Evolutionary conservation across 75 land plant species (phyloP).

Genomic region (Picea glauca): DNA sequence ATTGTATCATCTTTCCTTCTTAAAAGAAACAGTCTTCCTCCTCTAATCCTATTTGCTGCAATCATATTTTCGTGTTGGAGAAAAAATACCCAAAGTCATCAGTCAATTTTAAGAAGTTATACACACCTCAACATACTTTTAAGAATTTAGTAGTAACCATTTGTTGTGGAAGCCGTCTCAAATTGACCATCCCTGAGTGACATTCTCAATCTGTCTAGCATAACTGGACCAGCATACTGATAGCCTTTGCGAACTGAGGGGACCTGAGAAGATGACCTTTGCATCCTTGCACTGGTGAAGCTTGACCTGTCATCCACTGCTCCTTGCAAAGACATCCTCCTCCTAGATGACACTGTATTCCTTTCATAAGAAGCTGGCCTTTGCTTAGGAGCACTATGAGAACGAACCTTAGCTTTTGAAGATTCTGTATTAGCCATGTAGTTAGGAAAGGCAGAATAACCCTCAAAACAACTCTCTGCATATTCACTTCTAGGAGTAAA

Average conservation of each 20-base stretch:
- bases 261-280: slow-evolving; percentile 23
- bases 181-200: slow-evolving; percentile 23
- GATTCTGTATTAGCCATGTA: slow-evolving; percentile 70
- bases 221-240: background rate
- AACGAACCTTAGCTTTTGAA: slow-evolving; percentile 63
- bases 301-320: slow-evolving; percentile 35
- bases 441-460: slow-evolving; percentile 34
- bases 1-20: background rate
- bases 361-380: slow-evolving; percentile 39
- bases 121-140: background rate
- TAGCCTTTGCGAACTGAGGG: slow-evolving; percentile 13
- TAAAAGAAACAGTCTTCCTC: background rate
- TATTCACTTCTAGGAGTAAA: slow-evolving; percentile 59
- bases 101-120: background rate
- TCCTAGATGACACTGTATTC: slow-evolving; percentile 16
- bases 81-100: background rate
- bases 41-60: too few relatives aligned
- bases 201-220: slow-evolving; percentile 21
- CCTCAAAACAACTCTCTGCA: slow-evolving; percentile 32
- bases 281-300: slow-evolving; percentile 45
- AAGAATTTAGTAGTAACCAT: slow-evolving; percentile 9
- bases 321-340: slow-evolving; percentile 26
- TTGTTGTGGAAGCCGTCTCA: slow-evolving; percentile 12
- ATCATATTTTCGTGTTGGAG: background rate
- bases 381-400: slow-evolving; percentile 70